phyloP scores from a whole-genome alignment of 345 rosid species.

The Eucalyptus erythrocorys region DNA sequence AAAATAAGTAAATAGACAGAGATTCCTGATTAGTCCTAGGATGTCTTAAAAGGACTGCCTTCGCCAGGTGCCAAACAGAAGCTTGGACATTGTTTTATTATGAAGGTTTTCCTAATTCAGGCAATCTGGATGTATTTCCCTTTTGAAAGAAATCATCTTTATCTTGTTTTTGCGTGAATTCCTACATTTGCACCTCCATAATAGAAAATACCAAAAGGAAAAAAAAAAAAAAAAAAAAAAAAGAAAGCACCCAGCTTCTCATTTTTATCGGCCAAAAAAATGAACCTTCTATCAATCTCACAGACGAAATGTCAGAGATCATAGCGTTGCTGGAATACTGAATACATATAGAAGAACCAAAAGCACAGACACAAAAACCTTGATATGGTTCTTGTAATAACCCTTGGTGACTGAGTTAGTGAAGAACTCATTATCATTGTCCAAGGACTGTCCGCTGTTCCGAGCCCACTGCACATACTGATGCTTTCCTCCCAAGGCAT shows the following conservation, averaged over 20 bases:
- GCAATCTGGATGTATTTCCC: background rate
- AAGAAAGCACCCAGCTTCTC: background rate
- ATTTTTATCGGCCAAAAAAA: background rate
- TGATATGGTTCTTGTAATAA: slow-evolving; percentile 54
- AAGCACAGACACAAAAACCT: slow-evolving; percentile 14
- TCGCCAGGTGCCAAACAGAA: background rate
- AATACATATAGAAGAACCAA: background rate
- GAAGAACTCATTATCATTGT: slow-evolving; percentile 47
- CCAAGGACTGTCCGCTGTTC: slow-evolving; percentile 15
- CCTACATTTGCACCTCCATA: background rate
- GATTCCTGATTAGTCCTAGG: background rate
- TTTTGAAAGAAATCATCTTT: background rate
- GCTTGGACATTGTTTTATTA: background rate
- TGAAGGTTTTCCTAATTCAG: background rate
- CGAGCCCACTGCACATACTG: slow-evolving; percentile 67
- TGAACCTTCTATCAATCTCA: background rate
- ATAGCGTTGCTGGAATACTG: background rate
- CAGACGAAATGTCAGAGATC: background rate
- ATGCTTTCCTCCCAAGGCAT: slow-evolving; percentile 51
- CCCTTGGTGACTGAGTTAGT: slow-evolving; percentile 32
- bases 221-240: too few species aligned
- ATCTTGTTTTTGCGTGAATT: background rate
- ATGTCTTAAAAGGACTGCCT: background rate
- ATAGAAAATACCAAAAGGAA: background rate
- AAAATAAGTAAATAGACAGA: background rate